These are phyloP conservation scores for Hypomyces perniciosus DNA, from an alignment of 2,329 filamentous ascomycete genomes.

Conservation along the genomic window DNA sequence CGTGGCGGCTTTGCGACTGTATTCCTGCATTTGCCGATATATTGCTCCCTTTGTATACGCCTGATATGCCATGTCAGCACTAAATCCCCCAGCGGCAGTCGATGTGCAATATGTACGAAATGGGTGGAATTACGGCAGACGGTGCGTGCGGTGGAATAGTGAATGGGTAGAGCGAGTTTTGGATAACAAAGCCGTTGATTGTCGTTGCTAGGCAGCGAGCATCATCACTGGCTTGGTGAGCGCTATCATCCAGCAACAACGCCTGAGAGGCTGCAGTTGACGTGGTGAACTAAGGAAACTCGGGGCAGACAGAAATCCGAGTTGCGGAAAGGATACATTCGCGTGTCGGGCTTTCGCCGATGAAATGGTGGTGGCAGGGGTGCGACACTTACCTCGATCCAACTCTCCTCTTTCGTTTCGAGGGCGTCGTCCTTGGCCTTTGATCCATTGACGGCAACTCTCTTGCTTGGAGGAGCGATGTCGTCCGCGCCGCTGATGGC, in stretches of 20 bases:
- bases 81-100: slow-evolving; percentile 2
- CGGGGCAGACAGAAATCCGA: neutral
- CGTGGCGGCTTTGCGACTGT: slow-evolving; percentile 81
- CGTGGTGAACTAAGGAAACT: slow-evolving; percentile 8
- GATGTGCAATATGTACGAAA: slow-evolving; percentile 4
- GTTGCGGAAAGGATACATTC: neutral
- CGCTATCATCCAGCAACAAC: slow-evolving; percentile 28
- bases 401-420: slow-evolving; percentile 54
- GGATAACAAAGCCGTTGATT: slow-evolving; percentile 21
- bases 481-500: slow-evolving; percentile 76
- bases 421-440: slow-evolving; percentile 50
- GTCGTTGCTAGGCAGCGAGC: slow-evolving; percentile 26
- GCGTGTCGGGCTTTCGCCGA: slow-evolving; percentile 3
- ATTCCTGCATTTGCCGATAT: slow-evolving; percentile 94
- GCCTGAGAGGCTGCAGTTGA: slow-evolving; percentile 21
- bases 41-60: slow-evolving; percentile 77
- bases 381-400: slow-evolving; percentile 59
- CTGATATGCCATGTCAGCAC: slow-evolving; percentile 21
- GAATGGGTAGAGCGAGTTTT: slow-evolving; percentile 10
- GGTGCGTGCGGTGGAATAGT: slow-evolving; percentile 11
- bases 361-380: slow-evolving; percentile 20
- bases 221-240: slow-evolving; percentile 34
- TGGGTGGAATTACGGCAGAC: slow-evolving; percentile 10
- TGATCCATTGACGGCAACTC: slow-evolving; percentile 80
- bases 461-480: slow-evolving; percentile 81